A percentile compares a stretch with the other conserved stretches of the same genome.
Evolutionary conservation across 73 alveolate species (phyloP).

Genomic region (Symbiodinium pilosum): DNA sequence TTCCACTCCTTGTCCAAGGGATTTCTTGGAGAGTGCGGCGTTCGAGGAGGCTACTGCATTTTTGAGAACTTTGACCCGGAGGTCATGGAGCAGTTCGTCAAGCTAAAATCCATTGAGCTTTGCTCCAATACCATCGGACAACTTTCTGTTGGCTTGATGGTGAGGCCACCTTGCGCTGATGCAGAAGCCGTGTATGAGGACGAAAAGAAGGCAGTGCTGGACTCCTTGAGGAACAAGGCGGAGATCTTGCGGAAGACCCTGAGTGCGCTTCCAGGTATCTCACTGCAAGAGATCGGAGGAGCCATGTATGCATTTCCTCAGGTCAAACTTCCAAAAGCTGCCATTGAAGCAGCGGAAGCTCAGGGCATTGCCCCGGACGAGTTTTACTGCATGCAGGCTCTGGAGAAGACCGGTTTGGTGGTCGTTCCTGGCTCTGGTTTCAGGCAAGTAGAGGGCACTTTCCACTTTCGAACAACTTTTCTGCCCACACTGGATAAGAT

Average conservation of each 20-base stretch:
- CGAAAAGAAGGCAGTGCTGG: slow-evolving; percentile 92
- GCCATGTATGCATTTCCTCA: slow-evolving; percentile 98
- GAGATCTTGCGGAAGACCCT: slow-evolving; percentile 89
- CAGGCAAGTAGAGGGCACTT: slow-evolving; percentile 96
- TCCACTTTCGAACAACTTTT: slow-evolving; percentile 97
- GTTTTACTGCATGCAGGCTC: slow-evolving; percentile 95
- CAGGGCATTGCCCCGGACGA: slow-evolving; percentile 96
- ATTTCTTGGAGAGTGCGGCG: slow-evolving; percentile 98
- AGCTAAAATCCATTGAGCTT: slow-evolving; percentile 96
- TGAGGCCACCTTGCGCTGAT: slow-evolving; percentile 60
- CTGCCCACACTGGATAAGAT: slow-evolving; percentile 94
- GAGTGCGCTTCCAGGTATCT: slow-evolving; percentile 85
- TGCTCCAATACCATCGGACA: slow-evolving; percentile 98
- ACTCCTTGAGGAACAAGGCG: slow-evolving; percentile 95
- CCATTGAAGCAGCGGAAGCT: slow-evolving; percentile 95
- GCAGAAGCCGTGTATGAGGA: slow-evolving; percentile 95
- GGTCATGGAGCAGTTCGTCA: slow-evolving; percentile 96
- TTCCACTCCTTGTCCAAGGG: slow-evolving; percentile 97
- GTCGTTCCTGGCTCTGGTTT: slow-evolving; percentile 98
- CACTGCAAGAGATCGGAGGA: slow-evolving; percentile 96
- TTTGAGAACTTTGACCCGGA: slow-evolving; percentile 96
- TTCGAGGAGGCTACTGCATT: slow-evolving; percentile 97
- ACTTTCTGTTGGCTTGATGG: slow-evolving; percentile 84
- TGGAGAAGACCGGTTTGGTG: slow-evolving; percentile 96
- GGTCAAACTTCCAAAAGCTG: slow-evolving; percentile 95